Evolutionary conservation across 2,329 filamentous ascomycete species (phyloP), one percentile per base, ranked within the genome.

Genomic region (Cytospora schulzeri): DNA sequence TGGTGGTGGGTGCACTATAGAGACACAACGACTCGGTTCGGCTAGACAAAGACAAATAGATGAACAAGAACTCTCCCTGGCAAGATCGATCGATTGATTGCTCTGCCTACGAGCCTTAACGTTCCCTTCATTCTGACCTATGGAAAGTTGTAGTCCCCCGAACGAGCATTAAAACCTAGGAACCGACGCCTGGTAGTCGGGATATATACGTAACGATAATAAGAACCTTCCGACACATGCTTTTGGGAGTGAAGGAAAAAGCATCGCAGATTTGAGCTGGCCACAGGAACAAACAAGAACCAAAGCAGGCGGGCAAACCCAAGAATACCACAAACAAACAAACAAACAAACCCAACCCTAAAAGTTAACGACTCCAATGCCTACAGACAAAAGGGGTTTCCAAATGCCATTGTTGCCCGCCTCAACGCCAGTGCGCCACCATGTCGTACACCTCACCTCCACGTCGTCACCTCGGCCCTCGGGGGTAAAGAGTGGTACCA

Each of bases 381-480:
- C 52, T 56, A 51, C 55, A 56, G 59, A 50, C 52, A 62, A 51
- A 26, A 50, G 59, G 51, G 35, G 53, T 56, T 56, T 62, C 59
- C 59, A 62, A 62, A 50, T 62, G 59, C 59, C 59, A 28, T 61
- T n/a, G 60, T 28, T 61, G 54, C 62, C 54, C 45, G 35, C 55
- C 58, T 51, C 61, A 38, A 59, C 55, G 52, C 59, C 59, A 31
- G 45, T 56, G 52, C 59, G 54, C 38, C 52, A 31, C n/a, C 38
- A 56, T 50, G 38, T 48, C 38, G n/a, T 48, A 12, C 45, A 24
- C n/a, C n/a, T 48, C 45, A 24, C n/a, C n/a, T 48, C 22, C 22
- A 19, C n/a, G n/a, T 48, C 45, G n/a, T 26, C 51, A 38, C n/a
- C 11, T 15, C 38, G 45, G 11, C 38, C 28, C 11, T 22, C 38